phyloP scores from a whole-genome alignment of 176 grass and related monocot species.

The Luzula sylvatica region DNA sequence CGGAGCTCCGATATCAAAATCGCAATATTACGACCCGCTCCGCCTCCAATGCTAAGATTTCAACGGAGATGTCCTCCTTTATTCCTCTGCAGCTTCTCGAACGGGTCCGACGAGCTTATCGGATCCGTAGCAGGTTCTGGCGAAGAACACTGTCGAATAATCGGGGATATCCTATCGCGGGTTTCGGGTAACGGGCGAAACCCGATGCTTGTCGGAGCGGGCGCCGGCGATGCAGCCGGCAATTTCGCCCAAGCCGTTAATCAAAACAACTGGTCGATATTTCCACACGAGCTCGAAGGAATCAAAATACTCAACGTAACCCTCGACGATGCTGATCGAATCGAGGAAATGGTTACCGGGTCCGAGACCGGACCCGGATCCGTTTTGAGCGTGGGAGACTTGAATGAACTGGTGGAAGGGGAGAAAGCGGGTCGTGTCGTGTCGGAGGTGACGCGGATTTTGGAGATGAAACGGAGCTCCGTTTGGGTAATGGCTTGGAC shows the following conservation, averaged over 20 bases:
- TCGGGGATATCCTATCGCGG: slow-evolving; percentile 63
- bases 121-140: slow-evolving; percentile 17
- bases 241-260: slow-evolving; percentile 36
- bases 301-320: slow-evolving; percentile 24
- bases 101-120: slow-evolving; percentile 43
- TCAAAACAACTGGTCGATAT: slow-evolving; percentile 33
- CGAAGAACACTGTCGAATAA: slow-evolving; percentile 47
- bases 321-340: slow-evolving; percentile 11
- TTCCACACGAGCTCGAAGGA: slow-evolving; percentile 24
- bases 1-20: slow-evolving; percentile 66
- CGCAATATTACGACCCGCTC: slow-evolving; percentile 58
- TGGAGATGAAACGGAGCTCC: slow-evolving; percentile 42
- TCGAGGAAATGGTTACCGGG: slow-evolving; percentile 23
- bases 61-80: slow-evolving; percentile 45
- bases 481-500: slow-evolving; percentile 89
- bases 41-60: slow-evolving; percentile 33
- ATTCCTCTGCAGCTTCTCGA: slow-evolving; percentile 79
- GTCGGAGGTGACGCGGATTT: slow-evolving; percentile 59
- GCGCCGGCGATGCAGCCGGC: slow-evolving; percentile 41
- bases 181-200: slow-evolving; percentile 29
- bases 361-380: slow-evolving; percentile 24
- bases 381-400: slow-evolving; percentile 65
- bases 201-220: slow-evolving; percentile 83
- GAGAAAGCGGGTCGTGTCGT: slow-evolving; percentile 36
- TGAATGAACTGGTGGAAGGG: slow-evolving; percentile 50